These are phyloP conservation scores for Emericellopsis atlantica DNA, from an alignment of 2,329 filamentous ascomycete species.

Conservation along the genomic window DNA sequence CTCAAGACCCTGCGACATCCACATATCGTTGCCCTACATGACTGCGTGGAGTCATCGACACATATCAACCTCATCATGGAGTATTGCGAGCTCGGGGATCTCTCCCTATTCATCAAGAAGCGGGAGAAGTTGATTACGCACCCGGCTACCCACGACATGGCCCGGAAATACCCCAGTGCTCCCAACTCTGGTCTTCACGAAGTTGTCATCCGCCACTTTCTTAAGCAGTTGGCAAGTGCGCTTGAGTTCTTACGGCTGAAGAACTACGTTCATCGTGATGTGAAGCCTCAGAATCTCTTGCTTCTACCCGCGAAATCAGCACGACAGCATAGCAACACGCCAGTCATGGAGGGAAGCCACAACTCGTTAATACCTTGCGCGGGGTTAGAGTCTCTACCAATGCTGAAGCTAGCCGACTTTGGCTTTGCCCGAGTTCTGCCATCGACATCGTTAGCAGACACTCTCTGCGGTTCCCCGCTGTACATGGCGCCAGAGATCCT, in stretches of 20 bases:
- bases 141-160: constrained; percentile 77
- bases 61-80: constrained; percentile 98
- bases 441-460: constrained; percentile 84
- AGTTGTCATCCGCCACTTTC: constrained; percentile 89
- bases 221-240: constrained; percentile 88
- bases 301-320: constrained; percentile 73
- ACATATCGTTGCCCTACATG: constrained; percentile 91
- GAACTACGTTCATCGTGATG: constrained; percentile 89
- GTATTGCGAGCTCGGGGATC: constrained; percentile 88
- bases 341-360: constrained; percentile 64
- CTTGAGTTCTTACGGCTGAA: constrained; percentile 74
- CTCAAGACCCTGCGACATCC: constrained; percentile 88
- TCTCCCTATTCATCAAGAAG: constrained; percentile 94
- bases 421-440: constrained; percentile 93
- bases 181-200: constrained; percentile 81
- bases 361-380: constrained; percentile 71
- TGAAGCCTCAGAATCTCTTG: constrained; percentile 93
- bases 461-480: constrained; percentile 86
- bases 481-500: constrained; percentile 99
- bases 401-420: constrained; percentile 97
- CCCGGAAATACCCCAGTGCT: constrained; percentile 81
- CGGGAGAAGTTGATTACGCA: constrained; percentile 69
- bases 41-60: constrained; percentile 74
- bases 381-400: constrained; percentile 74
- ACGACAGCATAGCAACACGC: constrained; percentile 35